phyloP scores from a whole-genome alignment of 2,329 filamentous ascomycete genomes.

The Tolypocladium capitatum region DNA sequence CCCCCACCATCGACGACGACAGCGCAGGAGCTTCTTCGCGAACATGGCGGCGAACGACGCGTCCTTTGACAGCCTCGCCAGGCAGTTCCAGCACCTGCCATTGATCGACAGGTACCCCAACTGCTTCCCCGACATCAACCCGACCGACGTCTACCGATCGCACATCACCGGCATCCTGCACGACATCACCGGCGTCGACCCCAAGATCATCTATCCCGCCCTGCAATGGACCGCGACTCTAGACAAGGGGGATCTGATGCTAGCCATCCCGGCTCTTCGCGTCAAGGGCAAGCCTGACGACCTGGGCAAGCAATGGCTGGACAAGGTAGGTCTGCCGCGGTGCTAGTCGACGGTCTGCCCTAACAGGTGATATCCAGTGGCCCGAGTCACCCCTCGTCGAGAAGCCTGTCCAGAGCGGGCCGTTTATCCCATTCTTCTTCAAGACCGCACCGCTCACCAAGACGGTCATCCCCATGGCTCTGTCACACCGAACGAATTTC shows the following conservation, averaged over 20 bases:
- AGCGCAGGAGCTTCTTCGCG: background rate
- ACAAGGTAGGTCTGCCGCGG: background rate
- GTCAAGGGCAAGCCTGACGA: slow-evolving; percentile 5
- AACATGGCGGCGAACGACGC: slow-evolving; percentile 3
- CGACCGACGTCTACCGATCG: slow-evolving; percentile 4
- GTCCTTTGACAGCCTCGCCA: slow-evolving; percentile 1
- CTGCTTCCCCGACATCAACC: slow-evolving; percentile 5
- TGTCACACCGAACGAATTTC: slow-evolving; percentile 3
- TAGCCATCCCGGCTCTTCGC: slow-evolving; percentile 4
- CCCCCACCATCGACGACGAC: background rate
- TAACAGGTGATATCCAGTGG: slow-evolving; percentile 1
- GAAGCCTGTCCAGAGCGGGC: slow-evolving; percentile 3
- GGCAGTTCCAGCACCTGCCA: slow-evolving; percentile 3
- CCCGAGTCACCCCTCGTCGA: slow-evolving; percentile 5
- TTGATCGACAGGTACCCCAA: slow-evolving; percentile 1
- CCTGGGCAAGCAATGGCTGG: slow-evolving; percentile 4
- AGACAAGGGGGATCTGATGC: slow-evolving; percentile 3
- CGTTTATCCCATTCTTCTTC: slow-evolving; percentile 5
- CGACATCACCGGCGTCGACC: slow-evolving; percentile 4
- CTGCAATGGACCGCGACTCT: slow-evolving; percentile 5
- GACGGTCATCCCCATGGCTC: slow-evolving; percentile 4
- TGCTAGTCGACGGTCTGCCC: background rate
- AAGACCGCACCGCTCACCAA: slow-evolving; percentile 2
- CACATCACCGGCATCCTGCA: slow-evolving; percentile 5
- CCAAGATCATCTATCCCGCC: slow-evolving; percentile 3